Evolutionary conservation across 73 alveolate species (phyloP).

Genomic region (Diophrys appendiculata): DNA sequence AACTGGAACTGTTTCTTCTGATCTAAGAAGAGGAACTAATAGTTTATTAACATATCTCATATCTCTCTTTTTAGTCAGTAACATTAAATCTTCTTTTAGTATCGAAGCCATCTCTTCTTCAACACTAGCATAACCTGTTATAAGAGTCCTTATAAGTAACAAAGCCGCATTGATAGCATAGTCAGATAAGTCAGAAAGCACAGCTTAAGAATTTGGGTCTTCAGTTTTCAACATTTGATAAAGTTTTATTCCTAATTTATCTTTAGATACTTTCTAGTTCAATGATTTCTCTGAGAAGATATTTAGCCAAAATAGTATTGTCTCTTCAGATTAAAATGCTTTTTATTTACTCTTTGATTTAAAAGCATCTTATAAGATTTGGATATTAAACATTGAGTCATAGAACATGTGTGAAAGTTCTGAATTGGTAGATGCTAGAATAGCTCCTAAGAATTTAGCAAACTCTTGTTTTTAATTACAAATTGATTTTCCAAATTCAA

Average conservation of each 20-base stretch:
- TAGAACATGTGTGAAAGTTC: not conserved
- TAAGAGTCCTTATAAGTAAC: slow-evolving; percentile 18
- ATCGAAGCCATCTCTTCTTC: slow-evolving; percentile 29
- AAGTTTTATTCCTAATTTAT: slow-evolving; percentile 20
- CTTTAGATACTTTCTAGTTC: slow-evolving; percentile 4
- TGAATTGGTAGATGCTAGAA: not conserved
- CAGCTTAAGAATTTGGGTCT: not conserved
- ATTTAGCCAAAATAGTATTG: slow-evolving; percentile 4
- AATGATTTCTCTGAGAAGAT: not conserved
- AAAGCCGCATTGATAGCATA: not conserved
- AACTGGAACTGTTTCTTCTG: slow-evolving; percentile 50
- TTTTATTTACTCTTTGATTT: not conserved
- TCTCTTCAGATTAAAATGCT: not conserved
- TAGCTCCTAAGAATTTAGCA: not conserved
- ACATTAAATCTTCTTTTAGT: slow-evolving; percentile 33
- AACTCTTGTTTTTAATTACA: not conserved
- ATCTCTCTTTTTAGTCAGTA: slow-evolving; percentile 32
- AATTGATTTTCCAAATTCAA: not conserved
- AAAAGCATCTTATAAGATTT: not conserved
- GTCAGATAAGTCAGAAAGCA: slow-evolving; percentile 1
- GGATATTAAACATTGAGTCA: too few relatives aligned
- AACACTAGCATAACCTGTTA: slow-evolving; percentile 22
- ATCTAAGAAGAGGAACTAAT: slow-evolving; percentile 35
- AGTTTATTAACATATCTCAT: slow-evolving; percentile 49
- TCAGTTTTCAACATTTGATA: slow-evolving; percentile 20